Evolutionary conservation across 2,329 filamentous ascomycete genomes (phyloP), one percentile per base, ranked within the genome.

Genomic region (Phialemoniopsis sp.): DNA sequence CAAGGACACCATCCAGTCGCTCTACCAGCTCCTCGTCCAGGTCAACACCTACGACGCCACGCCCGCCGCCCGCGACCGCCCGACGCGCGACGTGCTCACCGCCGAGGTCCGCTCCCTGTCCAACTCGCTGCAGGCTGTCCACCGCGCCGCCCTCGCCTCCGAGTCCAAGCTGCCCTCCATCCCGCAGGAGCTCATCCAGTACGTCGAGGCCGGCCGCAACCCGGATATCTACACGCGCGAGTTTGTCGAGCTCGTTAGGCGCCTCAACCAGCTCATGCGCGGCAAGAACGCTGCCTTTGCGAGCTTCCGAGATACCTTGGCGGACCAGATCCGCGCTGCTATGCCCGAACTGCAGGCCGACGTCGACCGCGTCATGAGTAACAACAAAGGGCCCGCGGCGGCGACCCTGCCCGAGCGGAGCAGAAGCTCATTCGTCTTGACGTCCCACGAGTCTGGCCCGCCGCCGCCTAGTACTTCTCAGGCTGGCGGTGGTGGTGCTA

Each of bases 161-260:
- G 26, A 32, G 38, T 15, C 42, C 40, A 19, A 19, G 16, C 68
- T 80, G 31, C 76, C 77, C 5, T 60, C 58, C 26, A 70, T 83
- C 16, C 80, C 80, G 3, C 73, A 73, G 37, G 80, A 84, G 52
- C 71, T 85, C 12, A 69, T 85, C 44, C 68, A 78, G 54, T 86
- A 86, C 63, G 81, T 86, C 51, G 81, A 86, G 58, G 77, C 79
- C 55, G 81, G 82, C 33, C 79, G 82, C 37, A 86, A 86, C 65
- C 82, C 82, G 3, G 82, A 86, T 61, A 85, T 86, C 50, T 86
- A 86, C 68, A 86, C 82, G 39, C 72, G 82, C 53, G 82, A 86
- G 65, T 85, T 86, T 52, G 80, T 85, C 53, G 82, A 86, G 73
- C 68, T 82, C 38, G 80, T 82, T 17, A 66, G 80, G 39, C 68